Conservation (phyloP, 164 flowering plant species). For the Tinospora cordifolia region DNA sequence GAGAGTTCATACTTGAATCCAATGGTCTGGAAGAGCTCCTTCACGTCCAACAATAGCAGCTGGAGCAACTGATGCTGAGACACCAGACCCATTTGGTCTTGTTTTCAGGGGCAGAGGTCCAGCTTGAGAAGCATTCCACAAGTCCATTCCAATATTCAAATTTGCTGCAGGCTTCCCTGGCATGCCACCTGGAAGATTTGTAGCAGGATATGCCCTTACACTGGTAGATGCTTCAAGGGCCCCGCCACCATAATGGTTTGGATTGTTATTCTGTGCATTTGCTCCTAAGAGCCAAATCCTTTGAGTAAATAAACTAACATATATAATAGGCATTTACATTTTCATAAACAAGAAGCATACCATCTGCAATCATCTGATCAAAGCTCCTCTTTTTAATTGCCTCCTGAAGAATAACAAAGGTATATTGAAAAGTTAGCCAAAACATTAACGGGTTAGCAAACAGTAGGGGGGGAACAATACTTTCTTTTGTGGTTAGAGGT, state of each 20-base stretch:
- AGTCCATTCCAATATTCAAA: conserved; percentile 78
- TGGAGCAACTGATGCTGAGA: conserved; percentile 17
- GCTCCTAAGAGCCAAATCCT: conserved; percentile 34
- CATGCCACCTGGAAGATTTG: conserved; percentile 36
- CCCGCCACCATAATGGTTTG: conserved; percentile 16
- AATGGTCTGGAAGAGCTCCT: conserved; percentile 42
- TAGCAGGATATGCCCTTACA: conserved; percentile 14
- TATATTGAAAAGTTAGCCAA: neutral
- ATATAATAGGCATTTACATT: neutral
- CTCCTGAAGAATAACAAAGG: conserved; percentile 33
- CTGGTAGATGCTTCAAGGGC: conserved; percentile 21
- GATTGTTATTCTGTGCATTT: conserved; percentile 44
- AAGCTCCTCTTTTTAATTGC: conserved; percentile 60
- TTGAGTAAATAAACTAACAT: conserved; percentile 2
- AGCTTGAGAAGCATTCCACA: conserved; percentile 51
- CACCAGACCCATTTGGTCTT: conserved; percentile 37
- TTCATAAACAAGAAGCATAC: conserved; percentile 26
- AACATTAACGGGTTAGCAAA: neutral
- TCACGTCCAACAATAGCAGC: conserved; percentile 32
- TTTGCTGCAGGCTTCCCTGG: conserved; percentile 71
- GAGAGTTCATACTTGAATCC: conserved; percentile 45
- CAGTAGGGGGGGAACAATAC: neutral
- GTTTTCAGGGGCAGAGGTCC: conserved; percentile 41
- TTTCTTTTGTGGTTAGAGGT: neutral
- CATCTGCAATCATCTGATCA: conserved; percentile 81